phyloP scores from a whole-genome alignment of 805 yeast species.

The Maudiozyma bulderi region DNA sequence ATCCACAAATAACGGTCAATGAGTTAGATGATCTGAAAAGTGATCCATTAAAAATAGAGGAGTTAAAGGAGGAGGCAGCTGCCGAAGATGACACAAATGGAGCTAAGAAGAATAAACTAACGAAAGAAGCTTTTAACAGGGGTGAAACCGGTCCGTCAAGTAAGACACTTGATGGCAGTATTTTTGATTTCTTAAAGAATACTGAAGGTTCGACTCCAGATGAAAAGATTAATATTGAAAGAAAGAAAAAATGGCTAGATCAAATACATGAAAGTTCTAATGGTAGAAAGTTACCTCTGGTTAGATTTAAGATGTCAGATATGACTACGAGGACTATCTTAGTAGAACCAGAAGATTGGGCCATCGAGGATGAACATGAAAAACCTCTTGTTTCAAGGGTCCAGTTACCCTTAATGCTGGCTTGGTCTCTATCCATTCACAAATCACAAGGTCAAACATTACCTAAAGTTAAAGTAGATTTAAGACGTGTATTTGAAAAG shows the following conservation, averaged over 20 bases:
- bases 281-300: constrained; percentile 57
- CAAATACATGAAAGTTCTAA: constrained; percentile 36
- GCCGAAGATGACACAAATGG: constrained; percentile 12
- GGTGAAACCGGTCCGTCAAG: constrained; percentile 6
- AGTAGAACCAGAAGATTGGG: constrained; percentile 77
- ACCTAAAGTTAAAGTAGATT: constrained; percentile 66
- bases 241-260: constrained; percentile 40
- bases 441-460: constrained; percentile 93
- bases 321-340: constrained; percentile 66
- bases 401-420: constrained; percentile 82
- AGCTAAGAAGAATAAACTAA: constrained; percentile 11
- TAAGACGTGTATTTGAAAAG: constrained; percentile 66
- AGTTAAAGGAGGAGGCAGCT: constrained; percentile 8
- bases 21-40: constrained; percentile 12
- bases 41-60: constrained; percentile 10
- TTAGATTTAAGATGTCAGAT: constrained; percentile 62
- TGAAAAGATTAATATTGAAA: constrained; percentile 28
- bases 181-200: constrained; percentile 39
- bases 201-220: constrained; percentile 20
- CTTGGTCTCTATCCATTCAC: constrained; percentile 95
- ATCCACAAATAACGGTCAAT: constrained; percentile 13
- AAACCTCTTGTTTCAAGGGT: constrained; percentile 57
- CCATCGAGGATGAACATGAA: constrained; percentile 63
- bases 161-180: constrained; percentile 33
- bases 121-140: constrained; percentile 19